Base-by-base conservation (phyloP, 148 eudicot species). In the Linanthus parryae region DNA sequence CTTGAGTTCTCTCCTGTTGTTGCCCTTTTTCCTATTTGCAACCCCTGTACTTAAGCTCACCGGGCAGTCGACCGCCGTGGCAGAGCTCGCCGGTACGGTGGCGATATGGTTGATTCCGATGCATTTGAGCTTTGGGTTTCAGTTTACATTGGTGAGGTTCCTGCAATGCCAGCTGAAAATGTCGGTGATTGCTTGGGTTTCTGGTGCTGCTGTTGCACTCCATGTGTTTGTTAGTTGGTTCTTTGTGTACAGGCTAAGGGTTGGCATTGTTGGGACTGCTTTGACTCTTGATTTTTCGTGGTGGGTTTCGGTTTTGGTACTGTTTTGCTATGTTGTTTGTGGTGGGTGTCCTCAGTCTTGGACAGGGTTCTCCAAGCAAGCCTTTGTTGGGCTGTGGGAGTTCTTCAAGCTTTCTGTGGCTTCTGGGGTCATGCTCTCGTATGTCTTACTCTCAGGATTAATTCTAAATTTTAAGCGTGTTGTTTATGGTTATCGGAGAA, bases 381-480 rank as follows among this genome's bases (percentile, higher is more conserved):
- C 90, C 12, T 79, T 83, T 68, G 41, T 47, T 45, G 83, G 71
- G 52, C 58, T 81, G 28, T 77, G 73, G 83, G 78, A 62, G 17
- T 74, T 81, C 67, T 52, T 74, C 67, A 81, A 66, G 73, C 77
- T 77, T 19, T 67, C 88, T 26, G 20, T 61, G 7, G 80, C 83
- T 54, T 77, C 88, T 26, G 88, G 83, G 47, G 61, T 77, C 66
- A 81, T 81, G 83, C 59, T 81, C 31, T 66, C 50, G 87, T 80
- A 76, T 56, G 77, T 14, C 17, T 33, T 3, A 1, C 8, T n/a
- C 22, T 13, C 27, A 14, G 27, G 15, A 13, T 7, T 12, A 5
- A 46, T 38, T 55, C n/a, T n/a, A n/a, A n/a, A n/a, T n/a, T n/a
- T n/a, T n/a, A n/a, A n/a, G n/a, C n/a, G n/a, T n/a, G n/a, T n/a